Evolutionary conservation across 2,329 filamentous ascomycete species (phyloP).

Genomic region (Cadophora malorum): DNA sequence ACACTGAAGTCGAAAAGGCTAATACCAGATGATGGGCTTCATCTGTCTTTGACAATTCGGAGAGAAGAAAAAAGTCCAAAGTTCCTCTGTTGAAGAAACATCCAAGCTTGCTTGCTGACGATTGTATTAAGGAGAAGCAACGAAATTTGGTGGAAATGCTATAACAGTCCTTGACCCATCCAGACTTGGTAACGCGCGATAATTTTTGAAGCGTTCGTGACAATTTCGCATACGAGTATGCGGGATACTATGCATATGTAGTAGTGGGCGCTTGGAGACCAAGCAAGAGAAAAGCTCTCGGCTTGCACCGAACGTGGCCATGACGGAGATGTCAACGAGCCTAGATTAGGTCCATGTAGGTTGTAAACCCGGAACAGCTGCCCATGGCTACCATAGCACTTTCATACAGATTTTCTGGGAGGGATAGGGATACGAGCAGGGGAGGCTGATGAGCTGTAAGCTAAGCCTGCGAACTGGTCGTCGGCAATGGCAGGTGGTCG

Average conservation of each 20-base stretch:
- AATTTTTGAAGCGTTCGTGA: neutral
- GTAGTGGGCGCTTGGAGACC: neutral
- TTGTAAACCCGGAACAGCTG: slow-evolving; percentile 4
- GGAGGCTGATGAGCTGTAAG: slow-evolving; percentile 13
- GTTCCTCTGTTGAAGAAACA: neutral
- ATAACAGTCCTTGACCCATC: neutral
- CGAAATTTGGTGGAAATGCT: neutral
- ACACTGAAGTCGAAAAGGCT: neutral
- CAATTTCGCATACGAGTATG: neutral
- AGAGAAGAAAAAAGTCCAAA: neutral
- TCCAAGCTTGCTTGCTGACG: neutral
- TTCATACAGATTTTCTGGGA: neutral
- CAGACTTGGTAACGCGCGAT: neutral
- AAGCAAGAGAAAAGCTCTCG: neutral
- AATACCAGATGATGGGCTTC: neutral
- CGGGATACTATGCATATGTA: neutral
- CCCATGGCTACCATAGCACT: neutral
- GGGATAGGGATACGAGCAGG: slow-evolving; percentile 7
- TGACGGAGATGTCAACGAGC: neutral
- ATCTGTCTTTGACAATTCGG: neutral
- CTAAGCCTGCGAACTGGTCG: neutral
- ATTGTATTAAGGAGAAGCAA: neutral
- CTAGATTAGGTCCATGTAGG: slow-evolving; percentile 3
- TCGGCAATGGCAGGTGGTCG: slow-evolving; percentile 6
- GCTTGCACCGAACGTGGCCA: slow-evolving; percentile 1